These are phyloP conservation scores for Achaetomium macrosporum DNA, from an alignment of 2,329 filamentous ascomycete species.

Conservation along the genomic window DNA sequence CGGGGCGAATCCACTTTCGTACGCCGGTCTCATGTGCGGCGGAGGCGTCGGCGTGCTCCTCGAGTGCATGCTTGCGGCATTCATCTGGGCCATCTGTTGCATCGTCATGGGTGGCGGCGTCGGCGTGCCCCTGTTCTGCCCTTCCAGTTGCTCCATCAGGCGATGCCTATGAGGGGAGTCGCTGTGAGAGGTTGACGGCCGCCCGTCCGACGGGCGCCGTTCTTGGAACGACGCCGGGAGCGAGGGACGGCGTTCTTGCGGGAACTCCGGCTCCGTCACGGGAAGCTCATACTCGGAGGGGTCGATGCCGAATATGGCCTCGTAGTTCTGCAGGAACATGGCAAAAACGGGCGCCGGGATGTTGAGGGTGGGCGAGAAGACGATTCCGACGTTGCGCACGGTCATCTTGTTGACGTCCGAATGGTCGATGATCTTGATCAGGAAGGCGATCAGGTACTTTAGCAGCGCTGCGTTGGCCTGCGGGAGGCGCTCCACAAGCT, in stretches of 20 bases:
- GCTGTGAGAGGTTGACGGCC: conserved; percentile 47
- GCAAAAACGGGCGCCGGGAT: conserved; percentile 94
- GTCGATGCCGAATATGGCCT: conserved; percentile 71
- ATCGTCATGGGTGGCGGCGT: conserved; percentile 41
- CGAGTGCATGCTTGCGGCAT: conserved; percentile 23
- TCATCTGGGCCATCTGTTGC: conserved; percentile 29
- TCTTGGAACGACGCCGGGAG: conserved; percentile 24
- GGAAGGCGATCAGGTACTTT: conserved; percentile 76
- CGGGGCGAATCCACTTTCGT: conserved; percentile 38
- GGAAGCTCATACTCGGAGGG: conserved; percentile 59
- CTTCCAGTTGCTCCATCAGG: conserved; percentile 37
- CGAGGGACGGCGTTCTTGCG: conserved; percentile 26
- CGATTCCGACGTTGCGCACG: conserved; percentile 92
- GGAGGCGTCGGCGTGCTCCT: conserved; percentile 42
- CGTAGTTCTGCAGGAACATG: conserved; percentile 85
- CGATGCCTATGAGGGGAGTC: conserved; percentile 49
- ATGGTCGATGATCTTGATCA: conserved; percentile 90
- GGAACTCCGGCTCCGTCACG: conserved; percentile 33
- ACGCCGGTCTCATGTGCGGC: conserved; percentile 37
- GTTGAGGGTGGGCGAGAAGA: conserved; percentile 95
- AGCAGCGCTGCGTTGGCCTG: conserved; percentile 74
- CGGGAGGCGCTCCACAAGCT: conserved; percentile 75
- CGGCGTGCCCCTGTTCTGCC: conserved; percentile 37
- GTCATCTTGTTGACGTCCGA: conserved; percentile 95
- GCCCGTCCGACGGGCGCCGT: conserved; percentile 28